These are phyloP conservation scores for Aspergillus alliaceus DNA, from an alignment of 2,329 filamentous ascomycete genomes.

Conservation along the genomic window DNA sequence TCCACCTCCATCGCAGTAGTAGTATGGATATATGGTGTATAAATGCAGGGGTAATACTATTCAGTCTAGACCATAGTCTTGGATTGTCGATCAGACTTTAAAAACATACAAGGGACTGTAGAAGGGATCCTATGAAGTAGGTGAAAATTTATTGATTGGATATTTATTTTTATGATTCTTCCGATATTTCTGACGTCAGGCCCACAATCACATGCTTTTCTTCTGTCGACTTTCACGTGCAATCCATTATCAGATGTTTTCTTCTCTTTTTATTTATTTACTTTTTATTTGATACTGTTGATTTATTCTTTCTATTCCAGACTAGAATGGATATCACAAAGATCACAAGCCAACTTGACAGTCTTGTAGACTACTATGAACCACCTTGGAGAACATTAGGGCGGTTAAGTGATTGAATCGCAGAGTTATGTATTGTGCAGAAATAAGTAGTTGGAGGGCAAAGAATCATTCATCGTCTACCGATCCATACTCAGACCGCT, in stretches of 20 bases:
- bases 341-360: no score
- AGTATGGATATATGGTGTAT: no score
- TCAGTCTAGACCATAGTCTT: neutral
- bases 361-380: no score
- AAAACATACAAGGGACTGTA: neutral
- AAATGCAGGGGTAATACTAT: neutral
- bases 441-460: no score
- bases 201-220: conserved; percentile 8
- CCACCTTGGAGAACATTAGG: neutral
- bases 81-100: neutral
- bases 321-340: no score
- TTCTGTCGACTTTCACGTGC: neutral
- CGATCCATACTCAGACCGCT: no score
- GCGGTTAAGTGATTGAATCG: neutral
- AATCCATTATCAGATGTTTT: conserved; percentile 1
- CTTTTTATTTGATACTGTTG: neutral
- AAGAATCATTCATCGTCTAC: no score
- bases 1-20: neutral
- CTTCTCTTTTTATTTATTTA: neutral
- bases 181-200: conserved; percentile 3
- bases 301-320: neutral
- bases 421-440: no score
- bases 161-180: no score
- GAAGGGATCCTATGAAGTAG: no score
- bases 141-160: no score